These are phyloP conservation scores for Jamesozyma gamospora DNA, from an alignment of 805 yeast genomes.

Conservation along the genomic window DNA sequence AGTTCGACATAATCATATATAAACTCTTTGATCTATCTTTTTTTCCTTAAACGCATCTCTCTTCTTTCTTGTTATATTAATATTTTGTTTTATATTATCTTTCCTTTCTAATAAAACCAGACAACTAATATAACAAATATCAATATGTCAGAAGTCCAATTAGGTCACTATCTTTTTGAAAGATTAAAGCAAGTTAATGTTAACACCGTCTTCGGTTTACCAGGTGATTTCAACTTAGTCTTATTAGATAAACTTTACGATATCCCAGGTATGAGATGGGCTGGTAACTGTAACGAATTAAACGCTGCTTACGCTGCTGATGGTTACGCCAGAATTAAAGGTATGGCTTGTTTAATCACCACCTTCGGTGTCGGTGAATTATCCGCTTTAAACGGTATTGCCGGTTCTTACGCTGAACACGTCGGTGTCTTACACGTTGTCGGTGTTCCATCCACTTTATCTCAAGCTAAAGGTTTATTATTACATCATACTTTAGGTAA, in stretches of 20 bases:
- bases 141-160: conserved; percentile 37
- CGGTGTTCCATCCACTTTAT: conserved; percentile 68
- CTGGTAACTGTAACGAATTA: conserved; percentile 81
- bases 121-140: neutral
- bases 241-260: conserved; percentile 61
- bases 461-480: conserved; percentile 53
- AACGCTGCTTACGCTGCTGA: conserved; percentile 78
- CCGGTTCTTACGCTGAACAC: conserved; percentile 82
- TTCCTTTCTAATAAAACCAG: neutral
- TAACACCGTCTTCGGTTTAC: conserved; percentile 65
- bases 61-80: neutral
- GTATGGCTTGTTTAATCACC: conserved; percentile 61
- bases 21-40: neutral
- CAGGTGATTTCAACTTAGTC: conserved; percentile 71
- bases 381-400: conserved; percentile 73
- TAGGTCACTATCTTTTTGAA: conserved; percentile 71
- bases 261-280: conserved; percentile 70
- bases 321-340: conserved; percentile 74
- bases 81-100: neutral
- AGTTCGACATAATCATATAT: too few relatives aligned
- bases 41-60: neutral
- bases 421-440: conserved; percentile 76
- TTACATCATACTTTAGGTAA: conserved; percentile 71
- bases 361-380: conserved; percentile 88
- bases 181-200: conserved; percentile 63